A percentile compares a stretch with the other conserved stretches of the same genome.
These are phyloP conservation scores for Cryphonectria nitschkei DNA, from an alignment of 2,329 filamentous ascomycete species.

Conservation along the genomic window DNA sequence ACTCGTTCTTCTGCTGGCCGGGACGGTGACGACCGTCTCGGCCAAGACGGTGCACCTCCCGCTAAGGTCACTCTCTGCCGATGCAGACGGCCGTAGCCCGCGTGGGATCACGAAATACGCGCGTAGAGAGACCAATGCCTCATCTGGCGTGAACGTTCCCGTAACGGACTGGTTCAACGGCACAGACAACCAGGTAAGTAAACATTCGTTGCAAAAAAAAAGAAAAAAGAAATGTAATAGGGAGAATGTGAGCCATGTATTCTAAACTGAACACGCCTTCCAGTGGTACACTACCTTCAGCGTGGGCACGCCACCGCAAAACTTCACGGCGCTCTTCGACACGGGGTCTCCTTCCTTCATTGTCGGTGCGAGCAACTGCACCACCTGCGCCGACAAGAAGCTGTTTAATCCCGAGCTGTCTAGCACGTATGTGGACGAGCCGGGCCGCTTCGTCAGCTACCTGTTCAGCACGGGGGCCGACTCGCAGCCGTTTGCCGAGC, in stretches of 20 bases:
- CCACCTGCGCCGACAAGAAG: slow-evolving; percentile 32
- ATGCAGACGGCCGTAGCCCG: neutral
- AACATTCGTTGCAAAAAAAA: neutral
- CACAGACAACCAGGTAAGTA: slow-evolving; percentile 24
- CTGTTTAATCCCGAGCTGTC: slow-evolving; percentile 38
- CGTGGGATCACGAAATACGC: slow-evolving; percentile 7
- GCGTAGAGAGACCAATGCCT: neutral
- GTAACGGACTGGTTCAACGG: slow-evolving; percentile 27
- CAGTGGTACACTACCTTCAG: slow-evolving; percentile 31
- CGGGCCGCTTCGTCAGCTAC: slow-evolving; percentile 28
- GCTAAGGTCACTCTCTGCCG: slow-evolving; percentile 12
- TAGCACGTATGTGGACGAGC: slow-evolving; percentile 35
- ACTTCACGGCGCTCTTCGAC: slow-evolving; percentile 39
- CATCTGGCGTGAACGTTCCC: slow-evolving; percentile 15
- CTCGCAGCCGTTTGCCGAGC: slow-evolving; percentile 34
- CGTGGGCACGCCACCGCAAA: slow-evolving; percentile 32
- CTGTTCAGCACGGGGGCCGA: slow-evolving; percentile 37
- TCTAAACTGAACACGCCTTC: neutral
- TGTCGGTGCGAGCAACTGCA: slow-evolving; percentile 36
- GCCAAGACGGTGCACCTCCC: slow-evolving; percentile 17
- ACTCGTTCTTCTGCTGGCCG: neutral
- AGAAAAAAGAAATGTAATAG: no score
- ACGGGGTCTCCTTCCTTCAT: slow-evolving; percentile 38
- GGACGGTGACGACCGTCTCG: slow-evolving; percentile 1
- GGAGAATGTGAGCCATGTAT: rapidly evolving